Conservation (phyloP, 495 filamentous ascomycete genomes). For the Lasiosphaeria hispida region DNA sequence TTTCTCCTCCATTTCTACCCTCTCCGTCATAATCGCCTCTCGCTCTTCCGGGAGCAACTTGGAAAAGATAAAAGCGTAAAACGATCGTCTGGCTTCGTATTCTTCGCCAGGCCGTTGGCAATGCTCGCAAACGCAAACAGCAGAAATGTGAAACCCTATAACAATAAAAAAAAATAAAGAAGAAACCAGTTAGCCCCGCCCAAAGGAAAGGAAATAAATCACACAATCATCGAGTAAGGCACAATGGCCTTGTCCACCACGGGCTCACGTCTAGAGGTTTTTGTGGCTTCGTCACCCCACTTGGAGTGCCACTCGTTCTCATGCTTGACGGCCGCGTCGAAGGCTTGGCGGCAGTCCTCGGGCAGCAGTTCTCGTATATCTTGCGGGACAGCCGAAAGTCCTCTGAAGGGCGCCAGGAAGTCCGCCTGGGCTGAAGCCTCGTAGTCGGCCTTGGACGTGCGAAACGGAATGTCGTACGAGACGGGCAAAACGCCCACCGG, state of each 20-base stretch:
- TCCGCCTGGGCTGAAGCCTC: conserved; percentile 22
- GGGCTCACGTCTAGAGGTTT: conserved; percentile 42
- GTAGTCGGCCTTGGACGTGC: conserved; percentile 30
- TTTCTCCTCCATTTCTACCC: too few species aligned
- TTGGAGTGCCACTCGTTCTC: conserved; percentile 70
- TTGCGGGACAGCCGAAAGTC: conserved; percentile 60
- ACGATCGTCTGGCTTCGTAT: too few species aligned
- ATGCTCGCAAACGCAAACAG: neutral
- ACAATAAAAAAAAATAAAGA: conserved; percentile 6
- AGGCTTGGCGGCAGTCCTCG: conserved; percentile 65
- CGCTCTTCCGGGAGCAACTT: too few species aligned
- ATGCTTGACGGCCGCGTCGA: conserved; percentile 57
- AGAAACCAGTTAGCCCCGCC: neutral
- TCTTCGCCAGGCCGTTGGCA: too few species aligned
- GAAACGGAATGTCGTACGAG: conserved; percentile 48
- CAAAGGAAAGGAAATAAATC: neutral
- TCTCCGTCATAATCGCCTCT: too few species aligned
- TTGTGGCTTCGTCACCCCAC: conserved; percentile 63
- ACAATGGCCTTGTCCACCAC: conserved; percentile 57
- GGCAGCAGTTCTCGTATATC: conserved; percentile 71
- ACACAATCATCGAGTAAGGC: conserved; percentile 40
- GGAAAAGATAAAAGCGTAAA: too few species aligned
- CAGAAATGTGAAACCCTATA: neutral
- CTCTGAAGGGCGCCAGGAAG: conserved; percentile 59
- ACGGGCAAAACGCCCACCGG: conserved; percentile 36